Evolutionary conservation across 495 filamentous ascomycete genomes (phyloP).

Genomic region (Hypoxylon intermedium): DNA sequence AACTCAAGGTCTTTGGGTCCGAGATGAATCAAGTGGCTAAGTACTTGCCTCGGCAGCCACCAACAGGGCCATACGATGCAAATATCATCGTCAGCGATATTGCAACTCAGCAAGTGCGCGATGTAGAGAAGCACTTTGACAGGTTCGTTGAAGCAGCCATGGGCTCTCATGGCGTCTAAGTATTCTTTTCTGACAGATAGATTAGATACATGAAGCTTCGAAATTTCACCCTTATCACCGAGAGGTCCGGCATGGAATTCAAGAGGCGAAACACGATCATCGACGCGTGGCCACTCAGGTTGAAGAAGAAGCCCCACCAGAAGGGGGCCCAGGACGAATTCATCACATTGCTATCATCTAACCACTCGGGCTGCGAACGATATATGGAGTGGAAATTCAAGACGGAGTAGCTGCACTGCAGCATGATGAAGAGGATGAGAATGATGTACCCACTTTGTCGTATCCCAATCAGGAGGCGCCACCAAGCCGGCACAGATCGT

Average conservation of each 20-base stretch:
- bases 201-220: constrained; percentile 13
- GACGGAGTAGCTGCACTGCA: constrained; percentile 1
- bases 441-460: not conserved
- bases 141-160: constrained; percentile 7
- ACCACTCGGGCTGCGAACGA: constrained; percentile 36
- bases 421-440: not conserved
- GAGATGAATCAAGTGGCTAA: constrained; percentile 13
- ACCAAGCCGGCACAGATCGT: no score
- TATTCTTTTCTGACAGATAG: constrained; percentile 19
- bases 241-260: constrained; percentile 17
- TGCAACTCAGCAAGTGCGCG: constrained; percentile 7
- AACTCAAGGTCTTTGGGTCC: not conserved
- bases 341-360: constrained; percentile 15
- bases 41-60: not conserved
- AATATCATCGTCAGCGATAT: constrained; percentile 5
- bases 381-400: constrained; percentile 48
- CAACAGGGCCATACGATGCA: constrained; percentile 14
- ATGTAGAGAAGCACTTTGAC: constrained; percentile 36
- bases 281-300: constrained; percentile 46
- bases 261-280: constrained; percentile 48
- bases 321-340: constrained; percentile 47
- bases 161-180: not conserved
- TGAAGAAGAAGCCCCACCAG: constrained; percentile 41
- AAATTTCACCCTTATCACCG: not conserved
- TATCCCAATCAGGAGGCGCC: no score